Percentiles rank a stretch among this genome's conserved stretches.
Evolutionary conservation across 345 rosid genomes (phyloP).

Genomic region (Iberis pinnata): DNA sequence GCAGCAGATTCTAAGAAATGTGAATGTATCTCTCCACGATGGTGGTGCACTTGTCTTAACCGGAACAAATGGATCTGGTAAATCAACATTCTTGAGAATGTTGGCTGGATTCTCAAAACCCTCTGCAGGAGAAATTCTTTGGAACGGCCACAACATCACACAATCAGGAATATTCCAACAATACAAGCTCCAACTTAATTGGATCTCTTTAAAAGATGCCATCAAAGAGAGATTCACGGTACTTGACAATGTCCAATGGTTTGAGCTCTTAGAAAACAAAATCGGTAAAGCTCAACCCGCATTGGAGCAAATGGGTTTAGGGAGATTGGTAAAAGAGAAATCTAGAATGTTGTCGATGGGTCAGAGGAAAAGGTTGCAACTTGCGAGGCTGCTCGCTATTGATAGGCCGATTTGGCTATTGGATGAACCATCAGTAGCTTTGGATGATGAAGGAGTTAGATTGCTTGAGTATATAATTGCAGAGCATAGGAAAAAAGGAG

Average conservation of each 20-base stretch:
- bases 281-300: slow-evolving; percentile 70
- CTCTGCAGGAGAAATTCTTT: slow-evolving; percentile 78
- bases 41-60: slow-evolving; percentile 79
- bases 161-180: slow-evolving; percentile 77
- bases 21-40: slow-evolving; percentile 64
- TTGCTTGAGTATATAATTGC: slow-evolving; percentile 64
- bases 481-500: slow-evolving; percentile 69
- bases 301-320: slow-evolving; percentile 80
- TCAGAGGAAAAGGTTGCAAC: slow-evolving; percentile 77
- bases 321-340: slow-evolving; percentile 66
- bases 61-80: slow-evolving; percentile 76
- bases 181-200: slow-evolving; percentile 84
- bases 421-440: slow-evolving; percentile 81
- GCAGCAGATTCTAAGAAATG: slow-evolving; percentile 66
- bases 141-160: slow-evolving; percentile 82
- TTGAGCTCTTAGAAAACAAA: slow-evolving; percentile 71
- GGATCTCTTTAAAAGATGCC: slow-evolving; percentile 83
- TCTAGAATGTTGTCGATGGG: slow-evolving; percentile 89
- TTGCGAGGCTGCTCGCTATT: slow-evolving; percentile 70
- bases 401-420: slow-evolving; percentile 88
- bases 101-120: slow-evolving; percentile 79
- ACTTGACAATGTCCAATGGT: slow-evolving; percentile 79
- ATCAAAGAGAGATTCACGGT: slow-evolving; percentile 59
- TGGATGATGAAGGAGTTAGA: slow-evolving; percentile 75
- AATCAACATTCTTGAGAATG: slow-evolving; percentile 76